Conservation (phyloP, 179 eudicot species). For the Vitellaria paradoxa region DNA sequence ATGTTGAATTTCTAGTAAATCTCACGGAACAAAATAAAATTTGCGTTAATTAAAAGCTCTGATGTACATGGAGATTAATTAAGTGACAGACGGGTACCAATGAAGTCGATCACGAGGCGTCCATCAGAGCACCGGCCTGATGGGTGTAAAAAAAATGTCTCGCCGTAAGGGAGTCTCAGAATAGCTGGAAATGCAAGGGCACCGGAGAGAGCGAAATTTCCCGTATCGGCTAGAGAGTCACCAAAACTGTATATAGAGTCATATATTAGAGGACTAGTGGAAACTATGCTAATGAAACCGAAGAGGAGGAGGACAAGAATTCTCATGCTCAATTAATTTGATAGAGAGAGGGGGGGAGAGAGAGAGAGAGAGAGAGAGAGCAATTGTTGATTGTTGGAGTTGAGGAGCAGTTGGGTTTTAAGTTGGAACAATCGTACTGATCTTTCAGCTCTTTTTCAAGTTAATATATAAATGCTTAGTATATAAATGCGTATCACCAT, state of each 20-base stretch:
- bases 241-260: conserved; percentile 70
- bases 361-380: background rate
- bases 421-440: background rate
- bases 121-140: conserved; percentile 81
- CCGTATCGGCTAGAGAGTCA: conserved; percentile 76
- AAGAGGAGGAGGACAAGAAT: conserved; percentile 8
- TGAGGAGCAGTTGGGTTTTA: background rate
- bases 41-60: no score
- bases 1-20: no score
- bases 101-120: conserved; percentile 61
- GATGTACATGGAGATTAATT: background rate
- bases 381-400: background rate
- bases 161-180: conserved; percentile 59
- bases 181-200: conserved; percentile 55
- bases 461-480: no score
- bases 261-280: conserved; percentile 22
- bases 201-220: conserved; percentile 59
- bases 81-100: conserved; percentile 33
- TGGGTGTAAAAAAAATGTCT: conserved; percentile 49
- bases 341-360: conserved; percentile 5
- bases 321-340: background rate
- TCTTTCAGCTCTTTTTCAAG: background rate
- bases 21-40: no score
- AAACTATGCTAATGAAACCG: conserved; percentile 11
- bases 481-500: no score